These are phyloP conservation scores for Candida railenensis DNA, from an alignment of 805 yeast genomes.

Conservation along the genomic window DNA sequence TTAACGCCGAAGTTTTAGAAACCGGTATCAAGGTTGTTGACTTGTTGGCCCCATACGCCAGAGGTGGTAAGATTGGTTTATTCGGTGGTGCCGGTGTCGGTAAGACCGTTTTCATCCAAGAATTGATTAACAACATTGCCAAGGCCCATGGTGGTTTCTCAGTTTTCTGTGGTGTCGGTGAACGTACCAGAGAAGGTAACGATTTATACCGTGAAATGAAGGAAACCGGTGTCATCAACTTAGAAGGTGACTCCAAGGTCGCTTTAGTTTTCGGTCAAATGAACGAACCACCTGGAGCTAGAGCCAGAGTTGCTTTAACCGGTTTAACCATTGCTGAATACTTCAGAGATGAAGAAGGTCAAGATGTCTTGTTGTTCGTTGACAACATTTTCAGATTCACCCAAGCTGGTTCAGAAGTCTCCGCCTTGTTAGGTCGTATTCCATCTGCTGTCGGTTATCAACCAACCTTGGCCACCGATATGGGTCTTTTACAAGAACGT, in stretches of 20 bases:
- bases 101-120: slow-evolving; percentile 99
- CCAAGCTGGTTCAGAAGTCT: slow-evolving; percentile 99
- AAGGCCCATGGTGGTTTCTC: slow-evolving; percentile 99
- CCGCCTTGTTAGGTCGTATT: slow-evolving; percentile 99
- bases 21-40: slow-evolving; percentile 99
- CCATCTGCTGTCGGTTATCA: slow-evolving; percentile 99
- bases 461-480: slow-evolving; percentile 99
- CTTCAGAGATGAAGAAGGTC: slow-evolving; percentile 99
- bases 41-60: slow-evolving; percentile 98
- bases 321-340: slow-evolving; percentile 99
- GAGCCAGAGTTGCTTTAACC: slow-evolving; percentile 99
- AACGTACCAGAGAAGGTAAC: slow-evolving; percentile 99
- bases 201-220: slow-evolving; percentile 99
- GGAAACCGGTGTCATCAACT: slow-evolving; percentile 99
- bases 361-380: slow-evolving; percentile 98
- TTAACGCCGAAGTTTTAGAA: slow-evolving; percentile 96
- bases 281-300: slow-evolving; percentile 99
- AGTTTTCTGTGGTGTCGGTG: slow-evolving; percentile 99
- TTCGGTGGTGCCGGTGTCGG: slow-evolving; percentile 99
- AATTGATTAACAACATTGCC: slow-evolving; percentile 98
- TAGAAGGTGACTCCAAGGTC: slow-evolving; percentile 99
- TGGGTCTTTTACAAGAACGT: slow-evolving; percentile 99
- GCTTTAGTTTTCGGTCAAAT: slow-evolving; percentile 99
- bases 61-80: slow-evolving; percentile 99
- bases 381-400: slow-evolving; percentile 99